Evolutionary conservation across 495 filamentous ascomycete species (phyloP).

Genomic region (Aspergillus panamensis): DNA sequence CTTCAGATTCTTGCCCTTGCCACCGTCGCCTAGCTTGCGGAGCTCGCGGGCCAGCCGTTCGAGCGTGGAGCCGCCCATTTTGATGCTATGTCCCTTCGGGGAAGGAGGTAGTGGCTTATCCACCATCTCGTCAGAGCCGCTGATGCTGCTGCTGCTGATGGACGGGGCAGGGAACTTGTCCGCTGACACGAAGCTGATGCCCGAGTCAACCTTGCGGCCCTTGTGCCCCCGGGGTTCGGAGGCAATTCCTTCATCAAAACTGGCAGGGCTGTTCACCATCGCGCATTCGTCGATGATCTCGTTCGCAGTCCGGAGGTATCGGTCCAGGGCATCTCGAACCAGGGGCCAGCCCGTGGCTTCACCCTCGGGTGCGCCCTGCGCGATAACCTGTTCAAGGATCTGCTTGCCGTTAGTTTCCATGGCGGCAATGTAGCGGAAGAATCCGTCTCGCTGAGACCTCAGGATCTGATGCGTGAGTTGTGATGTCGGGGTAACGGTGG

Average conservation of each 20-base stretch:
- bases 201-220: constrained; percentile 59
- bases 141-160: constrained; percentile 33
- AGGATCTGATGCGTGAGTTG: constrained; percentile 54
- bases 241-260: constrained; percentile 36
- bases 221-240: constrained; percentile 33
- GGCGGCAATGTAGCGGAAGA: constrained; percentile 62
- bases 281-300: constrained; percentile 60
- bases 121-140: constrained; percentile 23
- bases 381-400: constrained; percentile 54
- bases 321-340: constrained; percentile 52
- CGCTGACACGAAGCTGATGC: constrained; percentile 54
- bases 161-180: constrained; percentile 29
- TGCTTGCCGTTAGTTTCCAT: constrained; percentile 56
- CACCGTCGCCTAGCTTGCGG: constrained; percentile 41
- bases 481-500: constrained; percentile 48
- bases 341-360: constrained; percentile 56
- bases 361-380: constrained; percentile 47
- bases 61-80: constrained; percentile 47
- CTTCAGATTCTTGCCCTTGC: constrained; percentile 36
- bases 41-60: constrained; percentile 59
- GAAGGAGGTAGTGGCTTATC: constrained; percentile 50
- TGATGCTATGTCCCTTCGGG: constrained; percentile 24
- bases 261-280: constrained; percentile 45
- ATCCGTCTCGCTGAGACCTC: constrained; percentile 57
- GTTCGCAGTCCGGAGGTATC: constrained; percentile 58